Evolutionary conservation across 177 flowering plant genomes (phyloP), one percentile per base, ranked within the genome.

Genomic region (Vitis hybrid): DNA sequence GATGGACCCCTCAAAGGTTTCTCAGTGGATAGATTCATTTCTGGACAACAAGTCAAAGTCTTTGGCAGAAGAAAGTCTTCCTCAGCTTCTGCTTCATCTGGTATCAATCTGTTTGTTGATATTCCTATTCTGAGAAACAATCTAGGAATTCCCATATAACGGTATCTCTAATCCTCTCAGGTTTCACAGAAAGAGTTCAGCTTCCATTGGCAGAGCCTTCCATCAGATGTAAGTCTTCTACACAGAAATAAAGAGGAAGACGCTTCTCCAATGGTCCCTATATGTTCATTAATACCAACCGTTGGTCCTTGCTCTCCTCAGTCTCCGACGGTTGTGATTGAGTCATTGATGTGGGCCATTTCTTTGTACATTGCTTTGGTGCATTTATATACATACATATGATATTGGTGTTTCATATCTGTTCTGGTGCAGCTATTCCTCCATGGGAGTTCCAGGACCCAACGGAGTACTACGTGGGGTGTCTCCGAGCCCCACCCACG

Each of bases 11-110:
- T 85, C 0, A 85, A 74, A 77, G 95, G 95, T 7, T 84, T 87
- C 49, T 90, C 95, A 15, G 86, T 87, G 31, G 95, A 90, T 68
- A 79, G 78, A 59, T 90, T 90, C 71, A 67, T 75, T 12, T 69
- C 87, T 58, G 95, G 92, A 17, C 92, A 87, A 59, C 91, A 89
- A 68, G 76, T 90, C 69, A 90, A 84, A 82, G 89, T 89, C 53
- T 86, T 90, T 65, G 95, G 95, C 66, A 82, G 92, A 73, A 81
- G 86, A 77, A 90, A 80, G 72, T 67, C 85, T 47, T 64, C 80
- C 19, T 56, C 77, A 13, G 4, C 81, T 62, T 62, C 79, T 54
- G 28, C 65, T 22, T 51, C 56, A 57, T 11, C 71, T 69, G 76
- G 82, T 78, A 78, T 22, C 19, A 15, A 70, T 18, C 10, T 24